Evolutionary conservation across 169 alveolate genomes (phyloP).

Genomic region (Eimeria praecox): DNA sequence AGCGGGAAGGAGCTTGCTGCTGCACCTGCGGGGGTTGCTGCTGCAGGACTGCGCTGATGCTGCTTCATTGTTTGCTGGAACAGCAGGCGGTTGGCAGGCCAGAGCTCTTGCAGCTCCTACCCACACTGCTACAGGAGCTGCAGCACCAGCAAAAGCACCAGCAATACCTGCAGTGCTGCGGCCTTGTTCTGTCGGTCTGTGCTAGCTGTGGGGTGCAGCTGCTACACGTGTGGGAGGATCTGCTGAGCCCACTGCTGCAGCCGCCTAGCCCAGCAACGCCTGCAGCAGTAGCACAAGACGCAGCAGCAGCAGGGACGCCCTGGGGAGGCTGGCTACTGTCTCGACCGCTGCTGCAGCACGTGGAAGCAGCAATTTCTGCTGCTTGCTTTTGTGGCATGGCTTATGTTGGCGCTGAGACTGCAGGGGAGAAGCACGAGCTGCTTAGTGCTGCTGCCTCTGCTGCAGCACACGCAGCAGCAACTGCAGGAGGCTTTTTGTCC

Average conservation of each 20-base stretch:
- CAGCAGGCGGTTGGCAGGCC: constrained; percentile 59
- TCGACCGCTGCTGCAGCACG: constrained; percentile 66
- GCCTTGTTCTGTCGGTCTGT: constrained; percentile 47
- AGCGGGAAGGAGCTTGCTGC: not conserved
- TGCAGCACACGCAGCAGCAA: constrained; percentile 59
- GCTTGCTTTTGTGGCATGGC: constrained; percentile 20
- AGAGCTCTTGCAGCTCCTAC: constrained; percentile 57
- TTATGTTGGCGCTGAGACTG: constrained; percentile 13
- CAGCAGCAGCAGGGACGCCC: constrained; percentile 58
- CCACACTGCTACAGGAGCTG: constrained; percentile 60
- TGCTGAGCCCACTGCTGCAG: constrained; percentile 60
- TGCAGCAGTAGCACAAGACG: constrained; percentile 40
- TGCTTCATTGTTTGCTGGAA: constrained; percentile 58
- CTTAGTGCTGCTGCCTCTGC: constrained; percentile 43
- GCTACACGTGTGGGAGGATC: constrained; percentile 52
- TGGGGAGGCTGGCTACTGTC: constrained; percentile 69
- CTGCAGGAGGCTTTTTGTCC: constrained; percentile 18
- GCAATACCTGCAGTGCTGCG: constrained; percentile 56
- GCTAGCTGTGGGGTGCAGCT: constrained; percentile 66
- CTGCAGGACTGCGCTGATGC: constrained; percentile 61
- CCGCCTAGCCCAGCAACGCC: not conserved
- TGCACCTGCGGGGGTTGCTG: not conserved
- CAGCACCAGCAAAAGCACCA: constrained; percentile 18
- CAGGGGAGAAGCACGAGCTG: constrained; percentile 10
- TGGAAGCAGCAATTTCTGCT: constrained; percentile 58